A percentile compares a stretch with the other conserved stretches of the same genome.
Evolutionary conservation across 768 basidiomycete genomes (phyloP).

Genomic region (Tephrocybe rancida): DNA sequence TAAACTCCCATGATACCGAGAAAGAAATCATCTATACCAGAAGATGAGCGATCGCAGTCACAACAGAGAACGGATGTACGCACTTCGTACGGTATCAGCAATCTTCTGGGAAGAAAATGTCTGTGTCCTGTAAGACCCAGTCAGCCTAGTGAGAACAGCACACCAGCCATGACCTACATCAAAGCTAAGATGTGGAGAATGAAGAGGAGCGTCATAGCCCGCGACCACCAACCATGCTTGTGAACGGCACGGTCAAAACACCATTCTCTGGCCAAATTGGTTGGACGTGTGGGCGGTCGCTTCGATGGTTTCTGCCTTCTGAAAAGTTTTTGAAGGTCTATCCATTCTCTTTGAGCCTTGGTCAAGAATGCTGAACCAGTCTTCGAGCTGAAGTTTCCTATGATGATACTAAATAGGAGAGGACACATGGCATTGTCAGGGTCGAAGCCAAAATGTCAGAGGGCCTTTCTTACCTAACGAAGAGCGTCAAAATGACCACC

Average conservation of each 20-base stretch:
- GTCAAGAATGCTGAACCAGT: slow-evolving; percentile 89
- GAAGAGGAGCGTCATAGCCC: slow-evolving; percentile 78
- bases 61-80: slow-evolving; percentile 20
- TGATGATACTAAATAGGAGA: slow-evolving; percentile 92
- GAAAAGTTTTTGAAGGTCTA: slow-evolving; percentile 88
- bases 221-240: slow-evolving; percentile 94
- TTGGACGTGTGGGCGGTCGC: slow-evolving; percentile 67
- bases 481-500: slow-evolving; percentile 87
- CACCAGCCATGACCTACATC: slow-evolving; percentile 55
- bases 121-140: slow-evolving; percentile 63
- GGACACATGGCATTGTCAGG: slow-evolving; percentile 18
- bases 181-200: slow-evolving; percentile 80
- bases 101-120: slow-evolving; percentile 58
- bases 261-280: slow-evolving; percentile 65
- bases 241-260: slow-evolving; percentile 89
- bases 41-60: slow-evolving; percentile 4
- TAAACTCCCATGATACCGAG: slow-evolving; percentile 74
- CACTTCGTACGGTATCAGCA: slow-evolving; percentile 63
- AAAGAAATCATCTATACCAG: slow-evolving; percentile 70
- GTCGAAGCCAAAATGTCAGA: not conserved
- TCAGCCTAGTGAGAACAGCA: not conserved
- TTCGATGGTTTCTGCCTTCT: slow-evolving; percentile 85
- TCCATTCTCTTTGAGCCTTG: slow-evolving; percentile 89
- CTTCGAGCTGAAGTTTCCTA: slow-evolving; percentile 86
- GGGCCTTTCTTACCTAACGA: slow-evolving; percentile 69